Conservation (phyloP, 305 asterid genomes). For the Fraxinus latifolia region DNA sequence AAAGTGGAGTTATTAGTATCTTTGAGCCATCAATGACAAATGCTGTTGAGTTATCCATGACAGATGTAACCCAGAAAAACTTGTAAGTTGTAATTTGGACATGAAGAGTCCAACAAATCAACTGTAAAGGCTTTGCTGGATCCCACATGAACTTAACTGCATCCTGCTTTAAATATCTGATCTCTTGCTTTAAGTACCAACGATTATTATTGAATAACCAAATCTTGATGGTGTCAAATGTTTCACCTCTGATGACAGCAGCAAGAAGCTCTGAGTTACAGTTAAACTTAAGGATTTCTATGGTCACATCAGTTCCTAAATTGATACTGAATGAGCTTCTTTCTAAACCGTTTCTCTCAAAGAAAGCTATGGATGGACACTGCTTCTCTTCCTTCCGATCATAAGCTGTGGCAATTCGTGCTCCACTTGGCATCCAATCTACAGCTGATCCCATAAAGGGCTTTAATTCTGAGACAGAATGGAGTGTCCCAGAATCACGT, state of each 20-base stretch:
- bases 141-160: slow-evolving; percentile 75
- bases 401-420: slow-evolving; percentile 70
- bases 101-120: slow-evolving; percentile 68
- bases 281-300: slow-evolving; percentile 78
- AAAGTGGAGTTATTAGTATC: slow-evolving; percentile 68
- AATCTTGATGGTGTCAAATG: slow-evolving; percentile 65
- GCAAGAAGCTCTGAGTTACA: slow-evolving; percentile 88
- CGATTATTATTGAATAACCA: slow-evolving; percentile 83
- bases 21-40: slow-evolving; percentile 78
- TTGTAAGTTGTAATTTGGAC: slow-evolving; percentile 58
- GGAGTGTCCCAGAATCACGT: slow-evolving; percentile 80
- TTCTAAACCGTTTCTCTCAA: slow-evolving; percentile 86
- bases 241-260: slow-evolving; percentile 63
- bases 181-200: slow-evolving; percentile 91
- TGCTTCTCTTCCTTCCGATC: slow-evolving; percentile 50
- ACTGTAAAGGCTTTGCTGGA: slow-evolving; percentile 57
- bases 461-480: slow-evolving; percentile 75
- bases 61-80: slow-evolving; percentile 83
- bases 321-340: slow-evolving; percentile 73
- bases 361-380: slow-evolving; percentile 67
- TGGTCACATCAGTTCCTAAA: slow-evolving; percentile 45
- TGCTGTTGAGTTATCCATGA: slow-evolving; percentile 68
- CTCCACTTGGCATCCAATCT: slow-evolving; percentile 84
- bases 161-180: slow-evolving; percentile 63
- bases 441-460: slow-evolving; percentile 65